Conservation (phyloP, 139 green algal genomes). For the Picochlorum costavermella region DNA sequence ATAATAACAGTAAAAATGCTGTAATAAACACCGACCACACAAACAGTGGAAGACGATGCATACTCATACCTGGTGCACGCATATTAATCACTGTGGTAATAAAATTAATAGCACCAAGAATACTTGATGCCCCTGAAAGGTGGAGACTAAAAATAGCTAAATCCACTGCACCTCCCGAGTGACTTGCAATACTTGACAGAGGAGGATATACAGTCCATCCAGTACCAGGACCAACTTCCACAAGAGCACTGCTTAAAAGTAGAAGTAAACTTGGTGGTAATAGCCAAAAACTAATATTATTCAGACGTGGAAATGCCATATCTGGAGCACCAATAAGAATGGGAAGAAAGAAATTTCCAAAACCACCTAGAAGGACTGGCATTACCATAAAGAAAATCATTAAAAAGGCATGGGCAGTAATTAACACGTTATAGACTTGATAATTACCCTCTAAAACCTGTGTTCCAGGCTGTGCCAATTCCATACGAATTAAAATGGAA, state of each 20-base stretch:
- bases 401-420: conserved; percentile 36
- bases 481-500: conserved; percentile 22
- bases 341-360: conserved; percentile 21
- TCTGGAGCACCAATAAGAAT: conserved; percentile 35
- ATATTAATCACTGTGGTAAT: conserved; percentile 56
- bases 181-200: conserved; percentile 42
- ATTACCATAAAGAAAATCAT: conserved; percentile 24
- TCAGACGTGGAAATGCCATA: conserved; percentile 54
- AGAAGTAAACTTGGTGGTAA: conserved; percentile 34
- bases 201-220: conserved; percentile 47
- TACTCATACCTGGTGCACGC: conserved; percentile 52
- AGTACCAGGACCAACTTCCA: conserved; percentile 43
- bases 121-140: conserved; percentile 43
- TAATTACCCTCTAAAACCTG: conserved; percentile 23
- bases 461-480: conserved; percentile 24
- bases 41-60: conserved; percentile 50
- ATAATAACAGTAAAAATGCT: conserved; percentile 38
- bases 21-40: conserved; percentile 48
- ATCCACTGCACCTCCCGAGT: conserved; percentile 48
- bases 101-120: conserved; percentile 54
- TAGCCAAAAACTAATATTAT: conserved; percentile 37
- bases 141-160: conserved; percentile 64
- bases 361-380: conserved; percentile 11
- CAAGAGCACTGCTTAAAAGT: conserved; percentile 38
- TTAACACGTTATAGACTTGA: conserved; percentile 48